Evolutionary conservation across 257 asterid genomes (phyloP), one percentile per base, ranked within the genome.

Genomic region (Gynochthodes officinalis): DNA sequence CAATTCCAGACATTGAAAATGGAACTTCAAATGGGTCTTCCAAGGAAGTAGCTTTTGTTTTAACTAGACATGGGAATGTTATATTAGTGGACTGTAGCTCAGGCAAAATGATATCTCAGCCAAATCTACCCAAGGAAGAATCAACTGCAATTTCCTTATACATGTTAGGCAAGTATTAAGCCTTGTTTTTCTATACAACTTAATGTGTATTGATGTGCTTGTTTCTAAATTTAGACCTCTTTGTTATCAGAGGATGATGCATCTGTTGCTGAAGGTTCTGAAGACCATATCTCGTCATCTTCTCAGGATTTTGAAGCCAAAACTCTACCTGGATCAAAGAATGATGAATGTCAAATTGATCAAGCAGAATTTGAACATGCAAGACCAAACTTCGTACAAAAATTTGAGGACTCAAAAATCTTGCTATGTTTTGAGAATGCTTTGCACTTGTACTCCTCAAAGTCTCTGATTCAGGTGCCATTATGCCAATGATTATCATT

Each of bases 401-500:
- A 66, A 67, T 74, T 13, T 67, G 49, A 77, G 80, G 81, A 84
- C 64, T 84, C 89, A 23, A 82, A 79, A 27, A 84, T 89, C 81
- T 75, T 95, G 61, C 84, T 92, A 79, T 92, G 98, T 77, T 87
- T 89, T 73, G 92, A 83, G 80, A 90, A 90, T 70, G 88, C 88
- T 59, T 79, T 92, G 64, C 84, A 82, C 77, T 42, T 89, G 37
- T 84, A 82, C 88, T 73, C 89, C 74, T 72, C 78, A 28, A 76
- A 80, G 74, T 84, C 93, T 73, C 73, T 87, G 70, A 68, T 88
- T 77, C 89, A 92, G 98, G 98, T 89, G 73, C 42, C 57, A 57
- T 46, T 64, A 37, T 77, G 55, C 75, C 70, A 73, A 69, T 18
- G 64, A 30, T 55, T 49, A 66, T 59, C 53, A 55, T 33, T 74